A percentile compares a stretch with the other conserved stretches of the same genome.
Evolutionary conservation across 495 filamentous ascomycete genomes (phyloP).

Genomic region (Podospora comata): DNA sequence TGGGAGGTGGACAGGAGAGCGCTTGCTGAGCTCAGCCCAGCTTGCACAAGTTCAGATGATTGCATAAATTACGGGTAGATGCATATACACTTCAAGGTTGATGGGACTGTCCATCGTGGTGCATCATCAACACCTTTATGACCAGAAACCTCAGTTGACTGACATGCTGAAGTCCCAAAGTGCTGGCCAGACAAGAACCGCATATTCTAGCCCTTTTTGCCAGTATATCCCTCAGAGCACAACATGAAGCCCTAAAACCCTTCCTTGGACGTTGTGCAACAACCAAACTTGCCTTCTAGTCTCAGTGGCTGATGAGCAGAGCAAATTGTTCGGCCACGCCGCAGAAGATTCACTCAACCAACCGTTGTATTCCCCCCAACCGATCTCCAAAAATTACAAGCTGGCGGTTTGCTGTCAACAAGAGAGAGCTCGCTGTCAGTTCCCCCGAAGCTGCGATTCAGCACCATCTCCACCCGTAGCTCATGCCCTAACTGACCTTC

Average conservation of each 20-base stretch:
- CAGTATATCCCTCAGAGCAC: slow-evolving; percentile 5
- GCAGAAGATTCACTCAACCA: background rate
- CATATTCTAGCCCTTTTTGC: background rate
- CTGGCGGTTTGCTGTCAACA: too few relatives aligned
- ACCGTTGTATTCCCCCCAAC: background rate
- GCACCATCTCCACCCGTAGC: background rate
- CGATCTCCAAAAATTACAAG: too few relatives aligned
- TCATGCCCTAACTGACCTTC: background rate
- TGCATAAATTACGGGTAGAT: background rate
- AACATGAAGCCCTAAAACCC: background rate
- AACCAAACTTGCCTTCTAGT: too few relatives aligned
- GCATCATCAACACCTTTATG: background rate
- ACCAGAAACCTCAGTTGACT: background rate
- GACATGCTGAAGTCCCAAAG: background rate
- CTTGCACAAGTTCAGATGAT: background rate
- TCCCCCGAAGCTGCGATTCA: background rate
- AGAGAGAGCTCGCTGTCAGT: too few relatives aligned
- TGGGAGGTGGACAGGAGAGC: background rate
- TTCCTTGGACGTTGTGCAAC: background rate
- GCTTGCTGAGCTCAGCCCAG: background rate
- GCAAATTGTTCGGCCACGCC: background rate
- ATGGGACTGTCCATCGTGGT: background rate
- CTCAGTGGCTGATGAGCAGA: too few relatives aligned
- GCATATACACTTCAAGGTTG: background rate
- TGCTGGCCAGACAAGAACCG: background rate